A percentile compares a stretch with the other conserved stretches of the same genome.
phyloP scores from a whole-genome alignment of 371 early-diverging fungal species.

The Rhizopus sp. region DNA sequence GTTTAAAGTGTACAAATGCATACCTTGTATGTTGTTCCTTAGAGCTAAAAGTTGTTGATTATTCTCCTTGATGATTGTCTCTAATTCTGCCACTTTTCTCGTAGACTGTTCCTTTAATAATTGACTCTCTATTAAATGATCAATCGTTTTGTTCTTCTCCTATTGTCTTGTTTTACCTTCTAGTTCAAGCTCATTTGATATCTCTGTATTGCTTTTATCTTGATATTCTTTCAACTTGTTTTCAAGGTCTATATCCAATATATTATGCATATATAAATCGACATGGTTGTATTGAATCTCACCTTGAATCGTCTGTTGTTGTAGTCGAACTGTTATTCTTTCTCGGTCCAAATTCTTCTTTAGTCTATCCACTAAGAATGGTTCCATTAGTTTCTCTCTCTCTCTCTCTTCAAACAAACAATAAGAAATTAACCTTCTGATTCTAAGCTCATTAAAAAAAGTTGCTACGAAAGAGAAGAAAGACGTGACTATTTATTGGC shows the following conservation, averaged over 20 bases:
- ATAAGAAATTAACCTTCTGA: neutral
- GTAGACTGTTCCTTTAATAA: neutral
- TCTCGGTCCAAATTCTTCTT: neutral
- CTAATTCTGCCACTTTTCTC: neutral
- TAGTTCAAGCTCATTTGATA: neutral
- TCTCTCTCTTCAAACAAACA: no score
- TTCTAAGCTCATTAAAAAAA: neutral
- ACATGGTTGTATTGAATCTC: neutral
- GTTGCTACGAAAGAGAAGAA: neutral
- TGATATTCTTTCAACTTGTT: neutral
- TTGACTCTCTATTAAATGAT: neutral
- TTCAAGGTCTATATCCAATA: conserved; percentile 1
- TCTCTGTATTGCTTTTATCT: neutral
- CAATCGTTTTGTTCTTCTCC: neutral
- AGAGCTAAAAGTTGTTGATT: neutral
- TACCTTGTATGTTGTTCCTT: neutral
- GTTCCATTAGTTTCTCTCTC: no score
- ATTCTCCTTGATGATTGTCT: neutral
- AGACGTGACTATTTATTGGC: conserved; percentile 1
- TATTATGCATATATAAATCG: neutral
- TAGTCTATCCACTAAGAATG: neutral
- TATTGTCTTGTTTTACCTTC: neutral
- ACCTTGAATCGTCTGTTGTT: neutral
- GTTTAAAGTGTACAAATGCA: neutral
- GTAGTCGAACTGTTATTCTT: conserved; percentile 4